Evolutionary conservation across 345 rosid species (phyloP), one percentile per base, ranked within the genome.

Genomic region (Nephelium lappaceum): DNA sequence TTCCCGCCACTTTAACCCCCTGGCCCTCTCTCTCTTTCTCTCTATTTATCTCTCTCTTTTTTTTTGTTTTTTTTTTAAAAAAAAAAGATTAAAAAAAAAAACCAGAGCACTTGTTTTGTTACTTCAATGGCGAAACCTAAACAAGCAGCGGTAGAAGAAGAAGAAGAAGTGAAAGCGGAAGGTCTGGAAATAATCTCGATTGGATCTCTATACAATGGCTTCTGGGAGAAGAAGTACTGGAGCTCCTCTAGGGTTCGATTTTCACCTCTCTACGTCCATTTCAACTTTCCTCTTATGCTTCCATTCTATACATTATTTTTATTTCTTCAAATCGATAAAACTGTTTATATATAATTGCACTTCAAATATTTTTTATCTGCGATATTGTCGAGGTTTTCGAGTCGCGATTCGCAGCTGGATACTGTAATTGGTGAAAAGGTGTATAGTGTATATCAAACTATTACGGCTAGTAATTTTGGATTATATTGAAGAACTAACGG

Each of bases 181-280:
- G 96, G 86, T 74, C 88, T 95, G 41, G 97, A 93, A 85, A 89
- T 95, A 80, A 79, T 84, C 67, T 90, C 96, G 43, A 81, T 93
- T 69, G 99, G 98, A 80, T 84, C 90, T 83, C 86, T 88, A 15
- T 91, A 90, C 90, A 79, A 43, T 45, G 98, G 97, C 15, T 74
- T 92, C 10, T 91, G 95, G 95, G 94, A 90, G 51, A 93, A 93
- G 91, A 93, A 93, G 89, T 93, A 88, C 84, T 95, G 97, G 97
- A 95, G 97, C 88, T 89, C 88, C 70, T 92, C 98, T 84, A 91
- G 99, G 98, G 99, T 93, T 90, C 15, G 91, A 43, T 75, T 78
- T 75, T 74, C 51, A 11, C 73, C 36, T 61, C 5, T 43, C 55
- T 43, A 5, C 14, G 16, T 6, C 15, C 8, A 47, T 31, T 18